A percentile compares a stretch with the other conserved stretches of the same genome.
Conservation (phyloP, 2,329 filamentous ascomycete genomes). For the Aspergillus unguis region DNA sequence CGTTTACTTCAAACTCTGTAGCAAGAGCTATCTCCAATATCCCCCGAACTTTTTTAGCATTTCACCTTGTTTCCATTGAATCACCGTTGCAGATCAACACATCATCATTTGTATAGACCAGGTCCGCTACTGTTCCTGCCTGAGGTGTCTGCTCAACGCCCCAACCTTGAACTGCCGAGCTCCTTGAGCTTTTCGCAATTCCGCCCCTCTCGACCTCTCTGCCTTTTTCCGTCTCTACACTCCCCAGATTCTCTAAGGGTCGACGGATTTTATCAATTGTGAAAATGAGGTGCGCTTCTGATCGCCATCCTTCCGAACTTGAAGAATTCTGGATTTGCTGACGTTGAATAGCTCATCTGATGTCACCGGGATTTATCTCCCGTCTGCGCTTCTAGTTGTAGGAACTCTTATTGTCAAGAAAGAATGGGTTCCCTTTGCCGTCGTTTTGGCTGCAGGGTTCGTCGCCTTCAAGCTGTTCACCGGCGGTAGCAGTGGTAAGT, state of each 20-base stretch:
- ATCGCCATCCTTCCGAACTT: background rate
- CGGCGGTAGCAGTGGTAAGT: slow-evolving; percentile 63
- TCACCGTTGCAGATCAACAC: too few species aligned
- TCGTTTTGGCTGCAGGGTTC: slow-evolving; percentile 62
- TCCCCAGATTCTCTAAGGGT: slow-evolving; percentile 1
- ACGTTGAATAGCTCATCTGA: slow-evolving; percentile 25
- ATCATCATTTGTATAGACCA: too few species aligned
- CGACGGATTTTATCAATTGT: slow-evolving; percentile 17
- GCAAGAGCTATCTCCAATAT: too few species aligned
- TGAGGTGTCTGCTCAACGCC: slow-evolving; percentile 1
- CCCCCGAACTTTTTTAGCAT: too few species aligned
- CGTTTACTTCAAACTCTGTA: too few species aligned
- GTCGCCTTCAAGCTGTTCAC: slow-evolving; percentile 66
- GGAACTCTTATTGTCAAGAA: slow-evolving; percentile 74
- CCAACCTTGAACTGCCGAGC: background rate
- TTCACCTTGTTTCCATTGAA: too few species aligned
- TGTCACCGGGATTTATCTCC: slow-evolving; percentile 78
- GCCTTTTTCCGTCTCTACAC: slow-evolving; percentile 10
- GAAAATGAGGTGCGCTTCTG: slow-evolving; percentile 29
- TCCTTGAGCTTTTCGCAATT: slow-evolving; percentile 2
- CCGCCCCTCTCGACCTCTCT: slow-evolving; percentile 8
- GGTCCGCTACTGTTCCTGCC: too few species aligned
- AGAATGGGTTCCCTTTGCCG: slow-evolving; percentile 71
- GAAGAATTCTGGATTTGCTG: too few species aligned
- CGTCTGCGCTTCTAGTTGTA: slow-evolving; percentile 71